Conservation (phyloP, 2,329 filamentous ascomycete species). For the Aulographum hederae region DNA sequence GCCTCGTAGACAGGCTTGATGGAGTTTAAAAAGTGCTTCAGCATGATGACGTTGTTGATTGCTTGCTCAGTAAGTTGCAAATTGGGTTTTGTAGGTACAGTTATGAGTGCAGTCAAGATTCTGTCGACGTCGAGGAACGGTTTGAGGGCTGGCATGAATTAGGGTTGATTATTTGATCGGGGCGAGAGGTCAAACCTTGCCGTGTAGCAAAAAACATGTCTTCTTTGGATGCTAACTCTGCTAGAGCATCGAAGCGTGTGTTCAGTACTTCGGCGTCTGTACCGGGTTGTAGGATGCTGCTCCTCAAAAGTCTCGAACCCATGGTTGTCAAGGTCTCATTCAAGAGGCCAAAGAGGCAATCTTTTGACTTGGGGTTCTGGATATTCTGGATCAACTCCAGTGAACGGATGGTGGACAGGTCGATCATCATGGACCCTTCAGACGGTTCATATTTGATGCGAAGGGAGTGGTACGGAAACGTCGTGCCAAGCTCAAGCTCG, state of each 20-base stretch:
- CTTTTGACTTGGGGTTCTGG: slow-evolving; percentile 56
- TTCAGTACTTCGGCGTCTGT: slow-evolving; percentile 51
- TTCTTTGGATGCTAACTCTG: slow-evolving; percentile 64
- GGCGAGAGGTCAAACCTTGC: slow-evolving; percentile 31
- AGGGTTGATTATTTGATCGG: slow-evolving; percentile 3
- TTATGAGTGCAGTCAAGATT: slow-evolving; percentile 60
- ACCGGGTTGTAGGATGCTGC: slow-evolving; percentile 75
- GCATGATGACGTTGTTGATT: slow-evolving; percentile 69
- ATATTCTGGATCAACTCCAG: slow-evolving; percentile 84
- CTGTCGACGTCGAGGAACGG: slow-evolving; percentile 64
- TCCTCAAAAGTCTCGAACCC: slow-evolving; percentile 67
- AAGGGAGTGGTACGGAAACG: slow-evolving; percentile 62
- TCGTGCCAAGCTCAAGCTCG: slow-evolving; percentile 47
- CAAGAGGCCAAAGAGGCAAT: slow-evolving; percentile 68
- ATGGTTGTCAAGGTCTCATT: slow-evolving; percentile 79
- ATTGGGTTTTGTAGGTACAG: slow-evolving; percentile 45
- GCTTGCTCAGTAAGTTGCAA: slow-evolving; percentile 60
- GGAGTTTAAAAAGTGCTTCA: slow-evolving; percentile 63
- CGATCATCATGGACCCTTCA: slow-evolving; percentile 90
- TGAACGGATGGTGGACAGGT: slow-evolving; percentile 69
- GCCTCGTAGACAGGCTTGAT: slow-evolving; percentile 51
- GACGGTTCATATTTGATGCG: slow-evolving; percentile 75
- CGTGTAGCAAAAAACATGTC: slow-evolving; percentile 68
- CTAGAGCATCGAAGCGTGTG: slow-evolving; percentile 62
- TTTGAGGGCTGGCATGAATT: slow-evolving; percentile 40